Evolutionary conservation across 345 rosid genomes (phyloP).

Genomic region (Murraya paniculata): DNA sequence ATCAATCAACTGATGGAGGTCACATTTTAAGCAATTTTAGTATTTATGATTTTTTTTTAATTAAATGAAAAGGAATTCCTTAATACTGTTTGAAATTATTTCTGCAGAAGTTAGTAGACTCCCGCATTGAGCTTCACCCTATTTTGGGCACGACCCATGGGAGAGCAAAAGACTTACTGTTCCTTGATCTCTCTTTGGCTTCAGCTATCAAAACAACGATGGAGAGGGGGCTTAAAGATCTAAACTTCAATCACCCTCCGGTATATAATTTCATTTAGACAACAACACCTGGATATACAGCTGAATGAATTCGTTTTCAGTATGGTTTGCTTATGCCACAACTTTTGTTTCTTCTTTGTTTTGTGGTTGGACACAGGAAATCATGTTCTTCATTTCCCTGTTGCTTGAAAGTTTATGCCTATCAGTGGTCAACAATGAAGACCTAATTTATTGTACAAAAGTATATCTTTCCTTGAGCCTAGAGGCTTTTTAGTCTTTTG

Average conservation of each 20-base stretch:
- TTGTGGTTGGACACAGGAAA: conserved; percentile 27
- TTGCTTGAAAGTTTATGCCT: conserved; percentile 40
- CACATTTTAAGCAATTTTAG: conserved; percentile 10
- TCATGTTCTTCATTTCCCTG: conserved; percentile 33
- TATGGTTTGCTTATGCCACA: neutral
- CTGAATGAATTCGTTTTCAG: neutral
- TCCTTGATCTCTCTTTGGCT: conserved; percentile 42
- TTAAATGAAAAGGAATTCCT: neutral
- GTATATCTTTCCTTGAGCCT: conserved; percentile 21
- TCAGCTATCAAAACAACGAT: conserved; percentile 36
- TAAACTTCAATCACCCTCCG: conserved; percentile 19
- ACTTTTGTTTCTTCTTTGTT: conserved; percentile 3
- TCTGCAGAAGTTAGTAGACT: conserved; percentile 37
- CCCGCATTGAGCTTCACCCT: conserved; percentile 39
- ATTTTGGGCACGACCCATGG: conserved; percentile 23
- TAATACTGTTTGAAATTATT: neutral
- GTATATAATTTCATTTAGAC: conserved; percentile 12
- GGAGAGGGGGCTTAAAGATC: conserved; percentile 34
- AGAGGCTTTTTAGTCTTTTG: conserved; percentile 6
- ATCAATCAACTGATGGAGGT: conserved; percentile 39
- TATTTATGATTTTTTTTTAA: neutral
- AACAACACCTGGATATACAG: neutral
- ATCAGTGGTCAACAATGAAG: conserved; percentile 39
- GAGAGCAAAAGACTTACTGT: conserved; percentile 35
- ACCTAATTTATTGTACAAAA: conserved; percentile 39